Evolutionary conservation across 441 rosid species (phyloP).

Genomic region (Macaranga tanarius): DNA sequence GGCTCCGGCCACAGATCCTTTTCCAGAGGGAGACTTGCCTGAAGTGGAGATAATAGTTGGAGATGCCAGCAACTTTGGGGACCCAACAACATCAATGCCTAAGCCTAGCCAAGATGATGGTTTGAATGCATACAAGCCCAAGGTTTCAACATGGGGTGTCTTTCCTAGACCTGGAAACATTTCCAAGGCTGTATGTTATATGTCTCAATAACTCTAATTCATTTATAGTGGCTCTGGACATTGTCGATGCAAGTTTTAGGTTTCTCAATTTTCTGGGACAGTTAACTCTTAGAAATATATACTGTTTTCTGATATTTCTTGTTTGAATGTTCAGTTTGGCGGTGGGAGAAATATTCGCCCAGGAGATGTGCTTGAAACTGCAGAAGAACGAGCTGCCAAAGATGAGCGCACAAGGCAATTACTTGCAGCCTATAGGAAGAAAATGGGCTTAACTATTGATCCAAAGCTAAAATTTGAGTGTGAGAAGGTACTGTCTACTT

Average conservation of each 20-base stretch:
- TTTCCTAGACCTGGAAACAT: conserved; percentile 85
- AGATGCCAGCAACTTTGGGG: conserved; percentile 52
- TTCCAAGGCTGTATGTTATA: conserved; percentile 59
- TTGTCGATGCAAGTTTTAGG: conserved; percentile 2
- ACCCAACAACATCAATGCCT: conserved; percentile 28
- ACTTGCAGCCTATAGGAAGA: conserved; percentile 66
- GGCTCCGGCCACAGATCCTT: conserved; percentile 53
- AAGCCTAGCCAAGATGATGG: conserved; percentile 41
- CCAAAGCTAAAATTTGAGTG: conserved; percentile 73
- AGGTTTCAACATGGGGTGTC: conserved; percentile 93
- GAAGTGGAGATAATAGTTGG: conserved; percentile 91
- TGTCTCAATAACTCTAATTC: neutral
- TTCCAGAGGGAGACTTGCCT: conserved; percentile 55
- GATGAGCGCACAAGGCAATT: conserved; percentile 58
- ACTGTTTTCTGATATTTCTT: conserved; percentile 19
- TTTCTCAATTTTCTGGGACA: conserved; percentile 4
- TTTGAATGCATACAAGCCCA: conserved; percentile 64
- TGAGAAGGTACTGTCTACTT: conserved; percentile 53
- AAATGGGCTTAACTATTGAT: conserved; percentile 62
- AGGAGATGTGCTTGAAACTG: conserved; percentile 73
- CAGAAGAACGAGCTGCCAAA: conserved; percentile 70
- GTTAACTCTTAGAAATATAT: conserved; percentile 4
- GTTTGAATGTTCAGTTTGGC: conserved; percentile 54
- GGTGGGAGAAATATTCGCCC: conserved; percentile 84
- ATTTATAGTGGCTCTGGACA: neutral